A percentile compares a stretch with the other conserved stretches of the same genome.
Evolutionary conservation across 192 early-diverging fungal genomes (phyloP).

Genomic region (Coemansia sp.): DNA sequence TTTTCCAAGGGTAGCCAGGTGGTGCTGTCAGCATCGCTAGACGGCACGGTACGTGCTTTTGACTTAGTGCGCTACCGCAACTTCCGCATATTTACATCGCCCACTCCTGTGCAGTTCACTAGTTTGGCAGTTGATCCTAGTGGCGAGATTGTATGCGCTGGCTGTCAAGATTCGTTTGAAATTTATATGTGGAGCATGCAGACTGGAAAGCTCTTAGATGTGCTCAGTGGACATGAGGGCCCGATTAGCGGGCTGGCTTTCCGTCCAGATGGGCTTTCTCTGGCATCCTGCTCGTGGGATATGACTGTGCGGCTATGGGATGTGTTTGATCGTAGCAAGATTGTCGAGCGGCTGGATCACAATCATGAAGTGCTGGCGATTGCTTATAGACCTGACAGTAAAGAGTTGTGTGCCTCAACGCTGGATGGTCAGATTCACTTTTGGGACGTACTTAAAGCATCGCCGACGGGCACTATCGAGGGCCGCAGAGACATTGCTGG

Average conservation of each 20-base stretch:
- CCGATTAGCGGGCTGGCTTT: conserved; percentile 85
- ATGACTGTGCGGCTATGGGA: conserved; percentile 86
- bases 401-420: conserved; percentile 80
- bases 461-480: conserved; percentile 75
- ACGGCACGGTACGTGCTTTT: conserved; percentile 98
- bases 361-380: conserved; percentile 81
- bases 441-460: conserved; percentile 83
- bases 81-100: conserved; percentile 95
- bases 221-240: conserved; percentile 88
- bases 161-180: conserved; percentile 91
- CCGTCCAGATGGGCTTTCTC: conserved; percentile 72
- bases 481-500: conserved; percentile 90
- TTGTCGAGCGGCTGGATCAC: conserved; percentile 77
- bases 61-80: conserved; percentile 97
- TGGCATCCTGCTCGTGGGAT: conserved; percentile 95
- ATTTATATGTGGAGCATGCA: conserved; percentile 99
- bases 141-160: conserved; percentile 96
- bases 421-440: conserved; percentile 91
- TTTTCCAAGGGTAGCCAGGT: conserved; percentile 90
- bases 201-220: conserved; percentile 95
- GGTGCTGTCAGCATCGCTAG: conserved; percentile 89
- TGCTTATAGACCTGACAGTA: conserved; percentile 86
- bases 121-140: conserved; percentile 92
- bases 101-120: conserved; percentile 92
- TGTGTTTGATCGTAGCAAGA: conserved; percentile 81